Percentiles rank a stretch among this genome's conserved stretches.
Conservation (phyloP, 768 basidiomycete species). For the Kwoniella sp. region DNA sequence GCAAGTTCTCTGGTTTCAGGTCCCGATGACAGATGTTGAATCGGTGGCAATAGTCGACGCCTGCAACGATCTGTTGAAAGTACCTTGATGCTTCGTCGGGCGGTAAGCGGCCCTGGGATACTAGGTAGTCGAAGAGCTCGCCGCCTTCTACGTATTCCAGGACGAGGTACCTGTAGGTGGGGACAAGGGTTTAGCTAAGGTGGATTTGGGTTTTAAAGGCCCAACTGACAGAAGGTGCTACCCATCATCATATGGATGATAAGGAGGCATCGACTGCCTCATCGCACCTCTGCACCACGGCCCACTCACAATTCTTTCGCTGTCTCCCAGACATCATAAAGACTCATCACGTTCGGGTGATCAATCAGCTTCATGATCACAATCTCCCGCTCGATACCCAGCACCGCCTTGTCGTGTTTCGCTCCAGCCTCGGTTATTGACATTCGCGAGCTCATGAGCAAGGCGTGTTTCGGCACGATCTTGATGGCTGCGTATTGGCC, state of each 20-base stretch:
- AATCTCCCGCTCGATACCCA: conserved; percentile 90
- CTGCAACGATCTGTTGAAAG: conserved; percentile 94
- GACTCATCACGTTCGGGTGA: conserved; percentile 92
- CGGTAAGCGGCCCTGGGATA: conserved; percentile 79
- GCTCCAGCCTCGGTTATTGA: conserved; percentile 41
- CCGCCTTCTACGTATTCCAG: conserved; percentile 95
- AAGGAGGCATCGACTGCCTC: no score
- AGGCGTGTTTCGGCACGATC: conserved; percentile 81
- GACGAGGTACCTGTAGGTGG: conserved; percentile 67
- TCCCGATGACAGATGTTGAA: conserved; percentile 98
- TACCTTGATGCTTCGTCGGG: conserved; percentile 81
- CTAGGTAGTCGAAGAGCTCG: conserved; percentile 94
- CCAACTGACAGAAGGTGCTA: no score
- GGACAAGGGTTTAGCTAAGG: neutral
- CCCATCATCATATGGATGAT: no score
- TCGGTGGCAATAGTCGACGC: conserved; percentile 92
- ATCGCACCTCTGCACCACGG: neutral
- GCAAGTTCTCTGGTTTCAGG: conserved; percentile 95
- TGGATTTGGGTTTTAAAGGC: no score
- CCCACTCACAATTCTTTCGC: conserved; percentile 71
- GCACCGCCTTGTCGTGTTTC: conserved; percentile 48
- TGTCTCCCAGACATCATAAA: conserved; percentile 95
- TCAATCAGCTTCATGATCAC: conserved; percentile 99
- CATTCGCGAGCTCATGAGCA: conserved; percentile 68
- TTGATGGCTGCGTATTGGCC: conserved; percentile 94